Evolutionary conservation across 2,329 filamentous ascomycete genomes (phyloP).

Genomic region (Aspergillus alliaceus): DNA sequence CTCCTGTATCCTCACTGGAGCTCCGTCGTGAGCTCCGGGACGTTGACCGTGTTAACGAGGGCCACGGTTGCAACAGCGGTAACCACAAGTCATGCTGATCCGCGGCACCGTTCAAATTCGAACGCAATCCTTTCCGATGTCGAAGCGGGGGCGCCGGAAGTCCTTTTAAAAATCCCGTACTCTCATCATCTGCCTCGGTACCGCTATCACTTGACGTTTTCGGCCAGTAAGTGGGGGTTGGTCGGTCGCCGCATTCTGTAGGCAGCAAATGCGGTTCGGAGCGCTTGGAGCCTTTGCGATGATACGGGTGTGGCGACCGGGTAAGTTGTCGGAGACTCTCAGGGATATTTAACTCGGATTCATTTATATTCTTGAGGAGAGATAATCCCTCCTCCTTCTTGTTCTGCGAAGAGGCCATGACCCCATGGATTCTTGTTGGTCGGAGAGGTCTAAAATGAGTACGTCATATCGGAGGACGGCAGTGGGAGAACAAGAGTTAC

Average conservation of each 20-base stretch:
- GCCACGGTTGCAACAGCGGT: slow-evolving; percentile 31
- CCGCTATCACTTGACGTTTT: slow-evolving; percentile 79
- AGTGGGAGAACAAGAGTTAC: too few species aligned
- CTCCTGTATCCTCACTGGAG: slow-evolving; percentile 30
- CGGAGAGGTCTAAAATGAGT: slow-evolving; percentile 21
- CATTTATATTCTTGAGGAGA: slow-evolving; percentile 18
- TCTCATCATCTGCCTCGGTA: slow-evolving; percentile 93
- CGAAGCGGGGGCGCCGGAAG: slow-evolving; percentile 75
- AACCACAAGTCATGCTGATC: slow-evolving; percentile 31
- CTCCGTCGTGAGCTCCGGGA: slow-evolving; percentile 30
- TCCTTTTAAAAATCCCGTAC: slow-evolving; percentile 71
- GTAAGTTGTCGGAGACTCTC: slow-evolving; percentile 51
- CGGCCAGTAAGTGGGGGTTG: slow-evolving; percentile 44
- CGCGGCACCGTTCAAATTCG: slow-evolving; percentile 23
- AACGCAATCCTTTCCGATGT: slow-evolving; percentile 74
- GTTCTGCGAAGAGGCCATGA: slow-evolving; percentile 33
- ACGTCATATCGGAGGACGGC: slow-evolving; percentile 28
- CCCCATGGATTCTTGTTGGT: slow-evolving; percentile 26
- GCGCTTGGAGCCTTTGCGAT: slow-evolving; percentile 59
- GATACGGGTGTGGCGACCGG: slow-evolving; percentile 69
- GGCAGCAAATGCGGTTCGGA: slow-evolving; percentile 51
- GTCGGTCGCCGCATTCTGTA: slow-evolving; percentile 35
- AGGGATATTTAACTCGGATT: slow-evolving; percentile 16
- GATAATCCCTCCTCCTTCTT: slow-evolving; percentile 29
- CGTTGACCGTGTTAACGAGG: slow-evolving; percentile 30